Percentiles rank a stretch among this genome's conserved stretches.
phyloP scores from a whole-genome alignment of 208 protist species.

The Vickermania ingenoplastis region DNA sequence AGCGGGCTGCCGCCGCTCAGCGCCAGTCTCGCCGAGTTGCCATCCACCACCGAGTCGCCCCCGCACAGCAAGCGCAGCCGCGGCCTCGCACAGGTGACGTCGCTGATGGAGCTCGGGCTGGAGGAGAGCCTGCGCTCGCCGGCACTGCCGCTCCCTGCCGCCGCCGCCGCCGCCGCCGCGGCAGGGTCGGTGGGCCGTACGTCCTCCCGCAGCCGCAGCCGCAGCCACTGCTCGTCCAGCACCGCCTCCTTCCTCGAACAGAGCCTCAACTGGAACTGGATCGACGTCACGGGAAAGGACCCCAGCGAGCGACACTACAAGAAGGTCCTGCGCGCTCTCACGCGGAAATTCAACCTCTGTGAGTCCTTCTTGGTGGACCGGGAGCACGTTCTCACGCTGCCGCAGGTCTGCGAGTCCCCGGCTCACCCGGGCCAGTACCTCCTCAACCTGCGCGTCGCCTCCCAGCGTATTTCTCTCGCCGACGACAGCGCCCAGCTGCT shows the following conservation, averaged over 20 bases:
- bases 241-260: constrained; percentile 56
- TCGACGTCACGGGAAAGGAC: constrained; percentile 74
- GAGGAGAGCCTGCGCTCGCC: neutral
- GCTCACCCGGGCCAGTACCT: constrained; percentile 68
- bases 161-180: too few relatives aligned
- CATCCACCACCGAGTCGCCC: neutral
- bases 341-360: constrained; percentile 57
- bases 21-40: neutral
- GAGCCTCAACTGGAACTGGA: constrained; percentile 86
- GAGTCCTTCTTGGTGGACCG: constrained; percentile 72
- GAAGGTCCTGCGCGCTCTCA: constrained; percentile 44
- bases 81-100: neutral
- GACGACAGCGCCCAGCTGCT: constrained; percentile 73
- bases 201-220: neutral
- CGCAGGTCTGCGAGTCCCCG: constrained; percentile 64
- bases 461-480: constrained; percentile 55
- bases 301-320: constrained; percentile 44
- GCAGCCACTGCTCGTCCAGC: constrained; percentile 11
- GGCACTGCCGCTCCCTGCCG: neutral
- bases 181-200: neutral
- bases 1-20: neutral
- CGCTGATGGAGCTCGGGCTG: neutral
- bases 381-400: constrained; percentile 65
- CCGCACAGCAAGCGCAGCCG: neutral
- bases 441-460: constrained; percentile 72